A percentile compares a stretch with the other conserved stretches of the same genome.
phyloP scores from a whole-genome alignment of 352 stramenopile species.

The Globisporangium irregulare region DNA sequence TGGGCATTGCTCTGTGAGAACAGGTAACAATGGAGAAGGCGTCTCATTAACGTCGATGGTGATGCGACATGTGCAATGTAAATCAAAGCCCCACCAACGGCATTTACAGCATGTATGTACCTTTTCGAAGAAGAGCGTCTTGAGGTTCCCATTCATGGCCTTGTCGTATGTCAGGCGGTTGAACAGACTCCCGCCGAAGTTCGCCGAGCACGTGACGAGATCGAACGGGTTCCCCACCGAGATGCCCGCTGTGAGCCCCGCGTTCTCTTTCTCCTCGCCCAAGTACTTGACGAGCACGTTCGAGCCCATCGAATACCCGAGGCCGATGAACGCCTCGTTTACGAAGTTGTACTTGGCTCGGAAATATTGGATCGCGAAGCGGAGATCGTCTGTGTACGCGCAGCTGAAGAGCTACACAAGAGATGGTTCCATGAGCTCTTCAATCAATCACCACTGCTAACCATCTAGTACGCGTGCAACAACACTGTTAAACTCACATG shows the following conservation, averaged over 20 bases:
- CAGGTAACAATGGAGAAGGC: too few relatives aligned
- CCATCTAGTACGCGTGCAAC: too few relatives aligned
- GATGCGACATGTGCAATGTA: too few relatives aligned
- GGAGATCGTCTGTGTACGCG: constrained; percentile 54
- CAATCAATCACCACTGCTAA: too few relatives aligned
- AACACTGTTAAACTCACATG: too few relatives aligned
- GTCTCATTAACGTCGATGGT: too few relatives aligned
- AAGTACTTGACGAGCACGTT: constrained; percentile 83
- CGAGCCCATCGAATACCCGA: constrained; percentile 74
- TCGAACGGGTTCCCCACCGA: constrained; percentile 78
- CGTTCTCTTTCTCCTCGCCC: constrained; percentile 48
- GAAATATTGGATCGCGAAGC: constrained; percentile 22
- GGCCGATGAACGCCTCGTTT: constrained; percentile 41
- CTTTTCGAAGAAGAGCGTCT: constrained; percentile 46
- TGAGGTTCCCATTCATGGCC: background rate
- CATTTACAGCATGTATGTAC: background rate
- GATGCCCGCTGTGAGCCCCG: constrained; percentile 45
- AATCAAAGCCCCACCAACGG: too few relatives aligned
- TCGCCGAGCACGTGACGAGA: constrained; percentile 45
- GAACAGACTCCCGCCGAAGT: constrained; percentile 46
- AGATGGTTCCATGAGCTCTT: too few relatives aligned
- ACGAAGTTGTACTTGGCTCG: constrained; percentile 39
- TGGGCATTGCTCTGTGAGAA: constrained; percentile 47
- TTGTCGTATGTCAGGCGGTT: constrained; percentile 63
- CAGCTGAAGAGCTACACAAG: constrained; percentile 52